A percentile compares a stretch with the other conserved stretches of the same genome.
These are phyloP conservation scores for Aspergillus thermomutatus DNA, from an alignment of 2,329 filamentous ascomycete genomes.

Conservation along the genomic window DNA sequence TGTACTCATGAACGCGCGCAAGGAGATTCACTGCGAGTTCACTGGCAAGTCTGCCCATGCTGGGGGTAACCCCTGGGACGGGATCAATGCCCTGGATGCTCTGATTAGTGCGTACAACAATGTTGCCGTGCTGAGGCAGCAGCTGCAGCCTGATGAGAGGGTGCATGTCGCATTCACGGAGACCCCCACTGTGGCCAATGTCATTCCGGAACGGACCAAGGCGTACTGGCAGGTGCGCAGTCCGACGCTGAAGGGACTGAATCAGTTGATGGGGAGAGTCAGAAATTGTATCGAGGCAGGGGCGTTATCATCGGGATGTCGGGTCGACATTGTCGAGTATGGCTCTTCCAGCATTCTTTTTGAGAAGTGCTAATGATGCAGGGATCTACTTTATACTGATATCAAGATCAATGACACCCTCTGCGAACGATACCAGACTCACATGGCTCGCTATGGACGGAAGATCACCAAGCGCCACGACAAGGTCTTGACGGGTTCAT, in stretches of 20 bases:
- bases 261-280: slow-evolving; percentile 25
- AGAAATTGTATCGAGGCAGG: slow-evolving; percentile 35
- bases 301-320: slow-evolving; percentile 34
- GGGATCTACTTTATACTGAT: slow-evolving; percentile 41
- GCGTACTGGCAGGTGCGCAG: slow-evolving; percentile 47
- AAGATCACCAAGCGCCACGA: slow-evolving; percentile 37
- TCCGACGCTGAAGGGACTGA: slow-evolving; percentile 41
- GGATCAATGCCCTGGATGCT: slow-evolving; percentile 59
- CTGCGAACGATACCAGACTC: slow-evolving; percentile 42
- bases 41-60: slow-evolving; percentile 55
- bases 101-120: slow-evolving; percentile 46
- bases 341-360: neutral
- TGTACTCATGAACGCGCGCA: slow-evolving; percentile 30
- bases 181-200: slow-evolving; percentile 53
- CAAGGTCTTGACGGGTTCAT: slow-evolving; percentile 42
- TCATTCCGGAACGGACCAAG: slow-evolving; percentile 53
- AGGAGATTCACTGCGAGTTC: slow-evolving; percentile 41
- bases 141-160: slow-evolving; percentile 51
- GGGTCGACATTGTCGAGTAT: slow-evolving; percentile 31
- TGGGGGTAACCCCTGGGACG: slow-evolving; percentile 56
- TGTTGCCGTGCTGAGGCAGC: slow-evolving; percentile 54
- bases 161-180: slow-evolving; percentile 55
- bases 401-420: slow-evolving; percentile 46
- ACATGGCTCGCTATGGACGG: slow-evolving; percentile 43
- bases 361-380: neutral